Base-by-base conservation (phyloP, 2,329 filamentous ascomycete species). In the Stromatinia cepivora region DNA sequence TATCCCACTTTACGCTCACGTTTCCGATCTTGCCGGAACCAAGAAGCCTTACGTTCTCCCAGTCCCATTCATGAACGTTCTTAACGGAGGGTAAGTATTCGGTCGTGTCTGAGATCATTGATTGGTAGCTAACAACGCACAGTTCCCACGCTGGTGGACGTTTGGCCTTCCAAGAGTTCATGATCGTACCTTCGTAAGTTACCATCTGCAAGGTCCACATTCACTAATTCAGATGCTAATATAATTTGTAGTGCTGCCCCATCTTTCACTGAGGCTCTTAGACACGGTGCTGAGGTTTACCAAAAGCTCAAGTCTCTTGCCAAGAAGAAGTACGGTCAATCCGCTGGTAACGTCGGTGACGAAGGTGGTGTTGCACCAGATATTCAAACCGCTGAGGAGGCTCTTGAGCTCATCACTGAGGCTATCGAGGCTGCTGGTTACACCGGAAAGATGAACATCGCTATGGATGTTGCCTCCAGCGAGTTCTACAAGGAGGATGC, bases 251-350 rank as follows among this genome's bases (percentile, higher is more conserved):
- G 90, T 76, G 86, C 89, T 73, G 95, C 95, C 76, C 90, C 93
- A 72, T 90, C 92, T 73, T 99, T 99, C 89, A 89, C 90, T 77
- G 95, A 99, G 87, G 95, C 91, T 80, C 90, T 99, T 85, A 94
- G 94, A 82, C 93, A 97, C 84, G 95, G 95, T 82, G 84, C 94
- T 78, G 95, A 99, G 85, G 93, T 97, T 79, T 99, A 99, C 90
- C 94, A 98, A 84, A 91, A 92, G 84, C 92, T 99, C 79, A 99
- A 99, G 91, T 79, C 87, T 78, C 89, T 98, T 72, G 94, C 95
- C 82, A 98, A 98, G 92, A 95, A 97, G 92, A 95, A 92, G 88
- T 99, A 99, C 82, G 95, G 95, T 81, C 94, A 97, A 84, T 97
- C 95, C 74, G 95, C 95, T 75, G 95, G 94, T 82, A 99, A 99